Conservation (phyloP, 495 filamentous ascomycete genomes). For the Hyaloscypha variabilis region DNA sequence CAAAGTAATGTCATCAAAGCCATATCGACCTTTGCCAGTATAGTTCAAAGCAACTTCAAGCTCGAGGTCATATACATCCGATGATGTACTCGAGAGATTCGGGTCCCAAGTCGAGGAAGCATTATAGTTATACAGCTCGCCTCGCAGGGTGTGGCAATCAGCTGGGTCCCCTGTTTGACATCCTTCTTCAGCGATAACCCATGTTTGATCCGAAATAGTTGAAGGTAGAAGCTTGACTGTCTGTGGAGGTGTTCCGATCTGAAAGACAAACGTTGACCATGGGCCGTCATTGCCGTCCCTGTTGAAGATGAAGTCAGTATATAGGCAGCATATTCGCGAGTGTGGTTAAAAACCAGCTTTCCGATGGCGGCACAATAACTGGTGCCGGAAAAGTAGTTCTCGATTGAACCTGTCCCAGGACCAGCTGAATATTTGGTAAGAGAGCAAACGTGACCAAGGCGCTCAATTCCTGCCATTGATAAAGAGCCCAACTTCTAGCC, state of each 20-base stretch:
- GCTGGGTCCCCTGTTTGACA: conserved; percentile 32
- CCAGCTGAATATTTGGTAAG: background rate
- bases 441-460: background rate
- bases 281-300: conserved; percentile 39
- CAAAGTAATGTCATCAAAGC: conserved; percentile 7
- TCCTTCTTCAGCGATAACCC: conserved; percentile 38
- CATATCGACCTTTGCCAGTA: background rate
- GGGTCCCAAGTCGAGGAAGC: conserved; percentile 7
- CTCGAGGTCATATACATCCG: conserved; percentile 42
- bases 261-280: conserved; percentile 40
- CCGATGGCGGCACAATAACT: background rate
- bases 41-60: background rate
- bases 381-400: background rate
- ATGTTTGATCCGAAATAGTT: conserved; percentile 31
- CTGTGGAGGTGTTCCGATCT: conserved; percentile 39
- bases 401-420: background rate
- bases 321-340: background rate
- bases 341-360: background rate
- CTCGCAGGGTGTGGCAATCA: conserved; percentile 34
- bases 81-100: conserved; percentile 49
- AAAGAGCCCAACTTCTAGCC: background rate
- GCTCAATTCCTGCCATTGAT: background rate
- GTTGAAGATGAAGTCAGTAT: no score
- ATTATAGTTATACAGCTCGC: conserved; percentile 10
- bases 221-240: conserved; percentile 33